phyloP scores from a whole-genome alignment of 495 filamentous ascomycete genomes.

The Cercophora sp. region DNA sequence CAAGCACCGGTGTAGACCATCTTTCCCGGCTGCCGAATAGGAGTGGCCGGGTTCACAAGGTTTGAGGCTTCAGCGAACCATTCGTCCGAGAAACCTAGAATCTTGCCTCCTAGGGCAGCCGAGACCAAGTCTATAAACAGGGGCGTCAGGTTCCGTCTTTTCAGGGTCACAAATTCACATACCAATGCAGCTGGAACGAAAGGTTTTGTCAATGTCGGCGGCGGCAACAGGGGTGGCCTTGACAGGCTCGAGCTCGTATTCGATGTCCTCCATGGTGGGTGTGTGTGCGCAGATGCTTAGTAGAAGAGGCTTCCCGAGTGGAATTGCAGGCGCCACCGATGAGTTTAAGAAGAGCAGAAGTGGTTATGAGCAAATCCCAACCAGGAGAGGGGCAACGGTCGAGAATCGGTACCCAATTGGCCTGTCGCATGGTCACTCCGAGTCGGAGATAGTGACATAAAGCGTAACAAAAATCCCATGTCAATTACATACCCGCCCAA shows the following conservation, averaged over 20 bases:
- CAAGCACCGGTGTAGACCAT: constrained; percentile 85
- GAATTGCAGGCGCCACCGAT: neutral
- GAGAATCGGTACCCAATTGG: constrained; percentile 14
- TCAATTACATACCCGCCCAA: neutral
- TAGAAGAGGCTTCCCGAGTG: neutral
- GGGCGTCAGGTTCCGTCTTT: neutral
- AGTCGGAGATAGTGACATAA: constrained; percentile 11
- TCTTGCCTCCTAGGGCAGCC: constrained; percentile 63
- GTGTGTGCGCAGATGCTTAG: neutral
- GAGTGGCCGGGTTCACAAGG: constrained; percentile 68
- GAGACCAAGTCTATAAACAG: constrained; percentile 76
- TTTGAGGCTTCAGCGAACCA: constrained; percentile 84
- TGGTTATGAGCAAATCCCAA: neutral
- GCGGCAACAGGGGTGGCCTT: constrained; percentile 45
- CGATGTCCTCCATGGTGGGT: constrained; percentile 28
- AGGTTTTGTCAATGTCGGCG: constrained; percentile 65
- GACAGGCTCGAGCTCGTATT: constrained; percentile 46
- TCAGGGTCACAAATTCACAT: constrained; percentile 21
- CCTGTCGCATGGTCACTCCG: neutral
- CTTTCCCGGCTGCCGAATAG: constrained; percentile 73
- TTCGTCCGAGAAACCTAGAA: constrained; percentile 78
- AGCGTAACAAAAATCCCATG: constrained; percentile 7
- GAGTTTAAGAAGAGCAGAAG: neutral
- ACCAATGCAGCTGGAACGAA: constrained; percentile 68
- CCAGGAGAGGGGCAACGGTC: constrained; percentile 16